Percentiles rank a stretch among this genome's conserved stretches.
phyloP scores from a whole-genome alignment of 768 basidiomycete species.

The Amanita pallidorosea region DNA sequence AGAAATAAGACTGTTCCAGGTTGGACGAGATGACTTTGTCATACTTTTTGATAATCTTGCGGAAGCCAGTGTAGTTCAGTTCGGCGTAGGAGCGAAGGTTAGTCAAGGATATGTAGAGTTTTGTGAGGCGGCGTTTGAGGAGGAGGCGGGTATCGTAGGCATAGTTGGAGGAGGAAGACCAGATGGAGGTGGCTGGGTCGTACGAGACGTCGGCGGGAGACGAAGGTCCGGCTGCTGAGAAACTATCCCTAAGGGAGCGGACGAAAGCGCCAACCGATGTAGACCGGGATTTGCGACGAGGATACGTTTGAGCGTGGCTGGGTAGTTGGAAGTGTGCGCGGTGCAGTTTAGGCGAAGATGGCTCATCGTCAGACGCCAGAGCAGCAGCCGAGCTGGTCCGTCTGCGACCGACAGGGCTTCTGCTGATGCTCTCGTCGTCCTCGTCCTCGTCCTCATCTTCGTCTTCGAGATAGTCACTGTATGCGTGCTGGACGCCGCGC shows the following conservation, averaged over 20 bases:
- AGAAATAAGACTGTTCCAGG: constrained; percentile 74
- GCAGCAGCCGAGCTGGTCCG: constrained; percentile 10
- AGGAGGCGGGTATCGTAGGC: constrained; percentile 76
- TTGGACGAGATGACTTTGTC: constrained; percentile 84
- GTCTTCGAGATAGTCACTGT: constrained; percentile 49
- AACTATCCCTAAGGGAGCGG: constrained; percentile 34
- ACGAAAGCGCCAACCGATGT: constrained; percentile 1
- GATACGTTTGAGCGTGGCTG: not conserved
- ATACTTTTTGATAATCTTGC: constrained; percentile 96
- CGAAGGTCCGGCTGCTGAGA: constrained; percentile 24
- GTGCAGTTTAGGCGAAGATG: not conserved
- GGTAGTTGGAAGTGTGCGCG: constrained; percentile 4
- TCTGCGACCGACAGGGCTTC: constrained; percentile 20
- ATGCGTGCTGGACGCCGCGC: constrained; percentile 34
- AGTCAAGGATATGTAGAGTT: constrained; percentile 65
- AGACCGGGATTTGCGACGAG: not conserved
- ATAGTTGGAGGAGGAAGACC: constrained; percentile 72
- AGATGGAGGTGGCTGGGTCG: constrained; percentile 36
- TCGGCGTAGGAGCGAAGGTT: constrained; percentile 82
- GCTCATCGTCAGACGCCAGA: constrained; percentile 21
- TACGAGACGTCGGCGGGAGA: not conserved
- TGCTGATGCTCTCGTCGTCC: constrained; percentile 30
- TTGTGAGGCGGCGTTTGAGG: constrained; percentile 84
- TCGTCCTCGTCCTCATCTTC: constrained; percentile 51
- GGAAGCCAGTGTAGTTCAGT: constrained; percentile 86